phyloP scores from a whole-genome alignment of 495 filamentous ascomycete genomes.

The Daldinia vernicosa region DNA sequence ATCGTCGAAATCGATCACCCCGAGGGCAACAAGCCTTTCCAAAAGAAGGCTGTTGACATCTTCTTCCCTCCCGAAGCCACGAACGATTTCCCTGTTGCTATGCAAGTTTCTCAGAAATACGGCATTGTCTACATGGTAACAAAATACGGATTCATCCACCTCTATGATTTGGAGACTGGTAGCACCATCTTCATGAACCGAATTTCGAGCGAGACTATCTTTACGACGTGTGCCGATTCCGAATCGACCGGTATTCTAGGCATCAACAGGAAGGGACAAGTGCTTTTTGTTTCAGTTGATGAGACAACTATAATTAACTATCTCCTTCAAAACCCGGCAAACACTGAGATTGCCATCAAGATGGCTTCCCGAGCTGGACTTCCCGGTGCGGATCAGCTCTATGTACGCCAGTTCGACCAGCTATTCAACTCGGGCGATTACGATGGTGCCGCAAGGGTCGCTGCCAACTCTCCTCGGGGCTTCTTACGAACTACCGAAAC shows the following conservation, averaged over 20 bases:
- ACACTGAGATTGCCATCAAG: constrained; percentile 89
- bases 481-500: constrained; percentile 94
- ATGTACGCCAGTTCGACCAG: constrained; percentile 90
- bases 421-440: constrained; percentile 79
- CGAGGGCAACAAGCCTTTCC: constrained; percentile 82
- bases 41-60: constrained; percentile 95
- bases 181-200: constrained; percentile 99
- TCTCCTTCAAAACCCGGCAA: constrained; percentile 92
- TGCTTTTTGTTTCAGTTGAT: constrained; percentile 90
- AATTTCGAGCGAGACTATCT: constrained; percentile 99
- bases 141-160: constrained; percentile 98
- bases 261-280: constrained; percentile 96
- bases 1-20: constrained; percentile 98
- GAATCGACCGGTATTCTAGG: constrained; percentile 89
- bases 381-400: constrained; percentile 93
- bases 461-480: constrained; percentile 93
- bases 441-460: constrained; percentile 89
- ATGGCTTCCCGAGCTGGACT: constrained; percentile 93
- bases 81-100: constrained; percentile 97
- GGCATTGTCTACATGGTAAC: constrained; percentile 96
- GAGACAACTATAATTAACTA: constrained; percentile 92
- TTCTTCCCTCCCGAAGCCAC: constrained; percentile 95
- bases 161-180: constrained; percentile 96
- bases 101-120: constrained; percentile 96
- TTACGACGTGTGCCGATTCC: constrained; percentile 87